Evolutionary conservation across 106 monocot genomes (phyloP), one percentile per base, ranked within the genome.

Genomic region (Dendrobium catenatum): DNA sequence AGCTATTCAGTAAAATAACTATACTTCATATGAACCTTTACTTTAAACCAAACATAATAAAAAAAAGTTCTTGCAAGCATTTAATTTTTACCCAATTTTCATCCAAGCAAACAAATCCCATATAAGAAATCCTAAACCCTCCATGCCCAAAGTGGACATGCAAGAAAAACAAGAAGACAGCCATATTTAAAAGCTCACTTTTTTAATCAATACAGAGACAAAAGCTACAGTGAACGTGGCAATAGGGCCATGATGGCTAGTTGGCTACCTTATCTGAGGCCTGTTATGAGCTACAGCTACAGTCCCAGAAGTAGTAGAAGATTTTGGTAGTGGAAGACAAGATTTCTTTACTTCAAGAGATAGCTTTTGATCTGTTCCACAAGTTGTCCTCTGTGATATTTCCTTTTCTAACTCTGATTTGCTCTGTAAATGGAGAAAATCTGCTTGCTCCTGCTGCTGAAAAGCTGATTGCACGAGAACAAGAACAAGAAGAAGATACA

Each of bases 221-320:
- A 22, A 40, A 70, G 11, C 70, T 33, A 70, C 70, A 70, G 29
- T 37, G 37, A 70, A 37, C 4, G 15, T 0, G 29, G 29, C 22
- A 15, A 29, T 33, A 33, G 13, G 37, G 41, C 61, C 24, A 59
- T 75, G 13, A 59, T 58, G 22, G 58, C 44, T 84, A 93, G 86
- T 83, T 86, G 22, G 58, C 33, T 84, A 93, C 90, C 88, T 88
- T 78, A 80, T 68, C 81, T 81, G 79, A 74, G 86, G 81, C 77
- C 78, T 77, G 79, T 44, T 81, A 31, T 77, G 79, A 75, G 75
- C 20, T 22, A 61, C 86, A 85, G 77, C 82, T 75, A 79, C 81
- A 79, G 55, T 83, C 46, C 66, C 80, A 76, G 84, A 47, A 0
- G 75, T 46, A 77, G 87, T 26, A 67, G 82, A 49, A 54, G 74